Evolutionary conservation across 306 rosid species (phyloP).

Genomic region (Medicago ruthenica): DNA sequence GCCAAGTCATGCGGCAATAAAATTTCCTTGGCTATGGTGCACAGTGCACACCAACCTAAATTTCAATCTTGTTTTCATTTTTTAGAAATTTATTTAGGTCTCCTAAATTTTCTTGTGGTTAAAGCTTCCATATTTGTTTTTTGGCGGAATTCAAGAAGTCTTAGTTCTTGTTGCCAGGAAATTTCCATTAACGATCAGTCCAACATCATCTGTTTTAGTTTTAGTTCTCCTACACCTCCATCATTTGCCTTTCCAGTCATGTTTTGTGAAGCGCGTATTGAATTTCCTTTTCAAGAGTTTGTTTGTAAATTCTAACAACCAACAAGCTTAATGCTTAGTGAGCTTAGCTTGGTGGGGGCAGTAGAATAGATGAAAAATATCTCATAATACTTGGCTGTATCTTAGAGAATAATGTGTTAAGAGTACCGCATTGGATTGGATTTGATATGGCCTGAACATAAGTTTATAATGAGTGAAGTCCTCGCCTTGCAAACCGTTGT

Average conservation of each 20-base stretch:
- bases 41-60: neutral
- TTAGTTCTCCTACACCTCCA: constrained; percentile 4
- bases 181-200: neutral
- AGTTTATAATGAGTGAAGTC: too few relatives aligned
- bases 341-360: neutral
- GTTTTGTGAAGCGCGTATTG: neutral
- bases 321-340: neutral
- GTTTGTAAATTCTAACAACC: neutral
- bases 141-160: constrained; percentile 1
- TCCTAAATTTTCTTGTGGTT: neutral
- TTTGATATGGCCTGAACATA: too few relatives aligned
- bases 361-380: neutral
- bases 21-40: neutral
- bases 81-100: neutral
- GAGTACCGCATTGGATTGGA: too few relatives aligned
- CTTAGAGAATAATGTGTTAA: too few relatives aligned
- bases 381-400: neutral
- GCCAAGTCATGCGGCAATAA: neutral
- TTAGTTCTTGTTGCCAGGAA: neutral
- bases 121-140: neutral
- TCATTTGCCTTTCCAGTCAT: neutral
- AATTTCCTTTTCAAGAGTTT: neutral
- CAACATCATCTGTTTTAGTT: neutral
- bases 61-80: neutral
- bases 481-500: too few relatives aligned